These are phyloP conservation scores for Coniosporium tulheliwenetii DNA, from an alignment of 2,329 filamentous ascomycete genomes.

Conservation along the genomic window DNA sequence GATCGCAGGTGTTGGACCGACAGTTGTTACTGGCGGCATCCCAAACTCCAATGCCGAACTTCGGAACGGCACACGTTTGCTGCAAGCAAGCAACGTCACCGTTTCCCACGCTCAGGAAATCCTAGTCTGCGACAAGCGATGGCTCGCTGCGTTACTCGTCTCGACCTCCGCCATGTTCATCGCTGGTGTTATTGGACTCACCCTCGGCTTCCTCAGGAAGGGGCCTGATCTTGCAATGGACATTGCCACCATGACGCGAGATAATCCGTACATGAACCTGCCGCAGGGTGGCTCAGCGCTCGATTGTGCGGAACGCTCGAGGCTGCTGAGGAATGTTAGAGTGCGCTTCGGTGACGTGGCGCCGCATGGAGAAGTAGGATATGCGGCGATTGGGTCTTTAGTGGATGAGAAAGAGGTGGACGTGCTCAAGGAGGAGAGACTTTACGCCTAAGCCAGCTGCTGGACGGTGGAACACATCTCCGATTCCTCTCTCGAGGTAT, in stretches of 20 bases:
- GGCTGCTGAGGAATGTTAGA: conserved; percentile 8
- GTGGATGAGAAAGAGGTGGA: background rate
- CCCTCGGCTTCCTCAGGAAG: conserved; percentile 2
- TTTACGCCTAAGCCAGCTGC: background rate
- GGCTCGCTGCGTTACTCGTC: conserved; percentile 5
- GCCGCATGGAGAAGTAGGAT: conserved; percentile 5
- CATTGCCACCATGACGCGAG: conserved; percentile 9
- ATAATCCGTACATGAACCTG: conserved; percentile 9
- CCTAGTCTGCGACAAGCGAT: conserved; percentile 2
- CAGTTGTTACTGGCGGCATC: conserved; percentile 1
- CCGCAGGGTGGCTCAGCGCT: conserved; percentile 8
- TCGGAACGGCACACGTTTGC: background rate
- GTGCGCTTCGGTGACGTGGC: conserved; percentile 9
- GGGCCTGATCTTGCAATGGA: conserved; percentile 6
- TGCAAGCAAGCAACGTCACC: conserved; percentile 1
- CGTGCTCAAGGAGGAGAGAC: background rate
- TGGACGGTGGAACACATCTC: background rate
- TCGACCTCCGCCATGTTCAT: conserved; percentile 5
- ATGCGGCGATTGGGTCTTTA: conserved; percentile 2
- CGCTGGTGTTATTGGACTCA: conserved; percentile 3
- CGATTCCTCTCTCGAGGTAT: background rate
- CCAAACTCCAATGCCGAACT: background rate
- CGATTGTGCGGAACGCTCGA: conserved; percentile 7
- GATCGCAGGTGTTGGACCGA: conserved; percentile 2
- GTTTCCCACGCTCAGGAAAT: conserved; percentile 1